Evolutionary conservation across 257 asterid species (phyloP).

Genomic region (Fraxinus anomala): DNA sequence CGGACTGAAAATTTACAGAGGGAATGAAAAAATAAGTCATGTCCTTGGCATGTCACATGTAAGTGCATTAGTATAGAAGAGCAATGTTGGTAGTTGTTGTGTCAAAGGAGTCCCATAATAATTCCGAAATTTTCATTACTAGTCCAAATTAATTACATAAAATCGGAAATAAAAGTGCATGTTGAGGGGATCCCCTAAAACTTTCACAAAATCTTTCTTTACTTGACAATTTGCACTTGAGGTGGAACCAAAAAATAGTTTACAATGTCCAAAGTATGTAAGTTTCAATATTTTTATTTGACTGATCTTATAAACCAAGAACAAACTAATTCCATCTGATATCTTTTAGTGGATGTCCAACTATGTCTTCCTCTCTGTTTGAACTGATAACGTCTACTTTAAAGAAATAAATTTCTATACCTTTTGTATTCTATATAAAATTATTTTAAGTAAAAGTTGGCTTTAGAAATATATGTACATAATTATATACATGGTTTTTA

Average conservation of each 20-base stretch:
- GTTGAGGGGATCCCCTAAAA: background rate
- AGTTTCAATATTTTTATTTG: background rate
- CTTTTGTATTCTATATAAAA: no score
- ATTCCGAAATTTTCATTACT: background rate
- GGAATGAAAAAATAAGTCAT: background rate
- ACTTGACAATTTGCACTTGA: background rate
- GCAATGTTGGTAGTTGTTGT: background rate
- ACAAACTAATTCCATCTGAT: background rate
- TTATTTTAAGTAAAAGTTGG: no score
- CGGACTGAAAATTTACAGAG: conserved; percentile 46
- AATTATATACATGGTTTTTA: no score
- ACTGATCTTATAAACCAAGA: background rate
- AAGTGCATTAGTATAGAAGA: background rate
- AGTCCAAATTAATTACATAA: background rate
- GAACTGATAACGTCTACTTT: no score
- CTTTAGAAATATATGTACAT: no score
- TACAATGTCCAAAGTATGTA: background rate
- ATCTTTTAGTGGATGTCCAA: background rate
- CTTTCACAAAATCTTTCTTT: background rate
- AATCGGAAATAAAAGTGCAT: no score
- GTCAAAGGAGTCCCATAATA: background rate
- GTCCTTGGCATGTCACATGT: background rate
- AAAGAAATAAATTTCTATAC: no score
- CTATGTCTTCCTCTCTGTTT: background rate
- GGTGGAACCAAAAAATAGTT: background rate